phyloP scores from a whole-genome alignment of 805 yeast species.

The Candida jianshihensis region DNA sequence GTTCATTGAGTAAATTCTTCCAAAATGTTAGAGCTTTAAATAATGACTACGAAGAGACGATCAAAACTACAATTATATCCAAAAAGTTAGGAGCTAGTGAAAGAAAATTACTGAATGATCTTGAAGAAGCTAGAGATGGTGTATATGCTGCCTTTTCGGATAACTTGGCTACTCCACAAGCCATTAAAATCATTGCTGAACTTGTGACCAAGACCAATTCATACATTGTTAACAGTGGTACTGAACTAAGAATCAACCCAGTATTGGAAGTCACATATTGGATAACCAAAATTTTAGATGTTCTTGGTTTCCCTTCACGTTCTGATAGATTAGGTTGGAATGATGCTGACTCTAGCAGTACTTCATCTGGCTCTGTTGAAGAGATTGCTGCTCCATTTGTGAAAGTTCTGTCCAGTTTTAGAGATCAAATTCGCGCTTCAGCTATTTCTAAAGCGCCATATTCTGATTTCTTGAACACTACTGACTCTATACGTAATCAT shows the following conservation, averaged over 20 bases:
- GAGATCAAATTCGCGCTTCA: constrained; percentile 71
- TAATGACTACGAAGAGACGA: constrained; percentile 50
- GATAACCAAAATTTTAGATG: constrained; percentile 60
- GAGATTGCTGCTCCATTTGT: constrained; percentile 76
- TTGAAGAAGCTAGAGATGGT: constrained; percentile 44
- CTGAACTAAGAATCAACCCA: constrained; percentile 56
- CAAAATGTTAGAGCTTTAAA: constrained; percentile 78
- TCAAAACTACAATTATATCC: constrained; percentile 41
- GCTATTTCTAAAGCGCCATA: constrained; percentile 58
- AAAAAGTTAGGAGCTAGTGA: constrained; percentile 57
- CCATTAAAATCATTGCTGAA: constrained; percentile 56
- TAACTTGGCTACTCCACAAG: constrained; percentile 75
- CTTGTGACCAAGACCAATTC: constrained; percentile 66
- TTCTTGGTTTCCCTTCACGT: constrained; percentile 74
- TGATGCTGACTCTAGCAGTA: constrained; percentile 26
- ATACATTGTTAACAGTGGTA: constrained; percentile 53
- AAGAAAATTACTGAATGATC: constrained; percentile 43
- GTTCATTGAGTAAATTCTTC: constrained; percentile 75
- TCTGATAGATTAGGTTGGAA: constrained; percentile 78
- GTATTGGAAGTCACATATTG: constrained; percentile 57
- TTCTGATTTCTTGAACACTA: constrained; percentile 50
- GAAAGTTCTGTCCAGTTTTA: constrained; percentile 66
- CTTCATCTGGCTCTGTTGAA: constrained; percentile 36
- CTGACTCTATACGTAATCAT: constrained; percentile 67
- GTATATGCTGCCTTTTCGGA: constrained; percentile 84